Conservation (phyloP, 2,329 filamentous ascomycete genomes). For the Venturiaceae sp. region DNA sequence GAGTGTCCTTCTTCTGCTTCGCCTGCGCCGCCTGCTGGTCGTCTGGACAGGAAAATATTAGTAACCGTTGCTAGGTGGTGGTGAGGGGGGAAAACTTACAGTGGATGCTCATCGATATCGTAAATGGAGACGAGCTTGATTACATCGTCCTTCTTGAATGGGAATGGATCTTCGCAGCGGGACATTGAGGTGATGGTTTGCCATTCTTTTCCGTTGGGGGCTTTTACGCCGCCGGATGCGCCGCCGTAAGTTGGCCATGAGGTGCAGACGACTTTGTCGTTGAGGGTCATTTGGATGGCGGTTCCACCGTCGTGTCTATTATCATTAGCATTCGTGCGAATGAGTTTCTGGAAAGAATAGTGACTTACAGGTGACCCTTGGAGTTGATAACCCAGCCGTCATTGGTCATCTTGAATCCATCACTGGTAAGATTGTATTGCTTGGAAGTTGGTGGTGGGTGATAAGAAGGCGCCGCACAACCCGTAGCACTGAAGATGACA, state of each 20-base stretch:
- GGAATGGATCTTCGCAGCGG: not conserved
- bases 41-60: not conserved
- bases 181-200: slow-evolving; percentile 6
- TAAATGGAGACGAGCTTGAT: slow-evolving; percentile 2
- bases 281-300: not conserved
- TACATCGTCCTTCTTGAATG: slow-evolving; percentile 1
- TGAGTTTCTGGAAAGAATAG: not conserved
- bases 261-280: slow-evolving; percentile 1
- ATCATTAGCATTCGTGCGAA: not conserved
- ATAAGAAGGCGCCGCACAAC: not conserved
- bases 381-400: slow-evolving; percentile 1
- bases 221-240: not conserved
- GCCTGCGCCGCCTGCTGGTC: not conserved
- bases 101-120: not conserved
- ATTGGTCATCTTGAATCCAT: not conserved
- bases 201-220: not conserved
- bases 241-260: not conserved
- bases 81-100: not conserved
- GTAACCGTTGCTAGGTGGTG: too few species aligned
- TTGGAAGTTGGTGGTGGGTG: not conserved
- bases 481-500: slow-evolving; percentile 6
- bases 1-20: not conserved
- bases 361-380: not conserved
- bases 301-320: slow-evolving; percentile 1
- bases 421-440: slow-evolving; percentile 3